phyloP scores from a whole-genome alignment of 768 basidiomycete genomes.

The Phanerodontia chrysosporium region DNA sequence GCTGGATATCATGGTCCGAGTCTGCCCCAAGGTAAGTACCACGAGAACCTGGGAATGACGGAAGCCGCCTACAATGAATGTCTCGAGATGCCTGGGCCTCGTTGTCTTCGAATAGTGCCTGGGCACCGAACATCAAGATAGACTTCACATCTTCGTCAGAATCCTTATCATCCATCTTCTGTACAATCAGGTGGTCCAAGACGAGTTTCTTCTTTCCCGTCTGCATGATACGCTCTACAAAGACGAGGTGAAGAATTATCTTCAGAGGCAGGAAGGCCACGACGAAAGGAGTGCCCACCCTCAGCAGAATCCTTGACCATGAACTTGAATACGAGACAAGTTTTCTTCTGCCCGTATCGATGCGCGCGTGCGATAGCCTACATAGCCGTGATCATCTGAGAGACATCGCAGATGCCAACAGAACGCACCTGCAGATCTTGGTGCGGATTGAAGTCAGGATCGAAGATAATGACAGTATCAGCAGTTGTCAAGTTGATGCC shows the following conservation, averaged over 20 bases:
- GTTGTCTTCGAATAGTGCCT: slow-evolving; percentile 73
- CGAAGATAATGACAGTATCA: slow-evolving; percentile 90
- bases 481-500: slow-evolving; percentile 89
- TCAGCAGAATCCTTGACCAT: slow-evolving; percentile 95
- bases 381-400: background rate
- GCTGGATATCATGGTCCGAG: slow-evolving; percentile 77
- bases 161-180: slow-evolving; percentile 88
- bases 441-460: slow-evolving; percentile 99
- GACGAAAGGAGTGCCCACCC: slow-evolving; percentile 50
- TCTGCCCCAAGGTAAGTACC: slow-evolving; percentile 38
- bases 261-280: too few relatives aligned
- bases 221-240: slow-evolving; percentile 82
- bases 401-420: background rate
- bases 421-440: slow-evolving; percentile 84
- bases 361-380: slow-evolving; percentile 94
- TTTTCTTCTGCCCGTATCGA: slow-evolving; percentile 92
- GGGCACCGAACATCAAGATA: slow-evolving; percentile 86
- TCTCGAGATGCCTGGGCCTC: slow-evolving; percentile 37
- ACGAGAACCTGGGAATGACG: background rate
- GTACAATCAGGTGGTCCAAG: slow-evolving; percentile 91
- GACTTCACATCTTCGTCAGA: slow-evolving; percentile 79
- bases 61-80: slow-evolving; percentile 3
- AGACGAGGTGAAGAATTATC: background rate
- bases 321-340: slow-evolving; percentile 91
- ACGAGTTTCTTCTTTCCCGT: slow-evolving; percentile 94